Evolutionary conservation across 257 asterid genomes (phyloP), one percentile per base, ranked within the genome.

Genomic region (Fraxinus americana): DNA sequence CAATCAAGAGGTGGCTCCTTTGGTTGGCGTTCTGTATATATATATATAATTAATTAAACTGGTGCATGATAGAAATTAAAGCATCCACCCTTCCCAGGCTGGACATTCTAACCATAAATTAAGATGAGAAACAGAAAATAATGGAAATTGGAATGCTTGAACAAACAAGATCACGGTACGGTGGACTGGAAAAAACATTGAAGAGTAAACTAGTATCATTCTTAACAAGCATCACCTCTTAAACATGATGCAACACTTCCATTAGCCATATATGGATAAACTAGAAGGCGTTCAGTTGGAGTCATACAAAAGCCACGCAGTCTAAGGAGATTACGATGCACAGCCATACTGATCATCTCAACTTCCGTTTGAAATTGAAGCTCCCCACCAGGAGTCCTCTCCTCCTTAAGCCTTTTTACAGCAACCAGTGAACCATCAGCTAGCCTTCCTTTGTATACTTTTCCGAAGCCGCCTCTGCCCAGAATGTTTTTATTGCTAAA

Each of bases 321-420:
- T 10, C 89, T 82, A 72, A 87, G 89, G 78, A 87, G 91, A 85
- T 87, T 85, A 67, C 89, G 79, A 39, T 87, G 91, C 30, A 87
- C 89, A 2, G 89, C 91, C 87, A 85, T 85, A 78, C 91, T 87
- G 82, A 87, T 87, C 91, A 87, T 85, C 85, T 87, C 91, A 27
- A 87, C 89, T 83, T 87, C 91, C 19, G 91, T 87, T 81, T 87
- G 91, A 73, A 87, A 87, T 30, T 87, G 91, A 29, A 87, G 83
- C 85, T 87, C 91, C n/a, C 91, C 91, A 32, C 91, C 91, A 12
- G 91, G 91, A 0, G 91, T 87, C 2, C 91, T 85, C 79, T 87
- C 91, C 79, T 87, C 91, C 75, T 87, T 87, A 35, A 87, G 79
- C 71, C 91, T 83, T 71, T 87, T 87, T 34, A 87, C 89, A 77